Conservation (phyloP, 1,139 yeast genomes). For the Saccharomyces hybrid region DNA sequence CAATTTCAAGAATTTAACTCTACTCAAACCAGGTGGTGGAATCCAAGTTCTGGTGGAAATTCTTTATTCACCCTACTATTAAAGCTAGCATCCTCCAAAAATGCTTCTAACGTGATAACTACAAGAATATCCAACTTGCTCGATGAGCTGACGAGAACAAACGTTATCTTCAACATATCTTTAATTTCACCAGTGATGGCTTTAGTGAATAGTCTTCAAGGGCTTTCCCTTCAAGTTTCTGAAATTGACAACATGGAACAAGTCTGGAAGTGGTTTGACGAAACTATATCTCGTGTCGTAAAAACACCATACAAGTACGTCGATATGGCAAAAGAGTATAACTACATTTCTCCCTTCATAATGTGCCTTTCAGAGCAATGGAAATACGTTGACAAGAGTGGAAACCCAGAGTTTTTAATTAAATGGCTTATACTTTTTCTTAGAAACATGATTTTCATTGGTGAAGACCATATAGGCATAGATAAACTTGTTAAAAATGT, state of each 20-base stretch:
- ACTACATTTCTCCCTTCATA: constrained; percentile 54
- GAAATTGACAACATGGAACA: constrained; percentile 18
- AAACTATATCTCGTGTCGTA: constrained; percentile 60
- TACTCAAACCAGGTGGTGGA: constrained; percentile 59
- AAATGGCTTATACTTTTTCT: constrained; percentile 49
- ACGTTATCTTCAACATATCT: constrained; percentile 43
- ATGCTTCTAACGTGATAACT: constrained; percentile 29
- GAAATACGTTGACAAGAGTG: constrained; percentile 41
- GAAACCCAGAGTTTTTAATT: constrained; percentile 25
- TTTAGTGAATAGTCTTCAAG: constrained; percentile 37
- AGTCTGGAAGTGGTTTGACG: constrained; percentile 63
- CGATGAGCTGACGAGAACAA: constrained; percentile 36
- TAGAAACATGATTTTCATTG: constrained; percentile 42
- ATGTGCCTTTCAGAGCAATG: constrained; percentile 70
- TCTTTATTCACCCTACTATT: constrained; percentile 57
- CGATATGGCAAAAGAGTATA: constrained; percentile 47
- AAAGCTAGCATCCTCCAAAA: constrained; percentile 39
- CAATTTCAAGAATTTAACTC: constrained; percentile 35
- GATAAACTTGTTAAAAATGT: constrained; percentile 24
- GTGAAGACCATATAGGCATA: constrained; percentile 44
- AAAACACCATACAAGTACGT: constrained; percentile 77
- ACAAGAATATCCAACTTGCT: constrained; percentile 37
- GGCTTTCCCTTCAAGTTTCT: constrained; percentile 10
- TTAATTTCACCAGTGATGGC: constrained; percentile 41
- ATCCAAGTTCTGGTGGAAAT: constrained; percentile 36